phyloP scores from a whole-genome alignment of 2,329 filamentous ascomycete species.

The Dactylonectria estremocensis region DNA sequence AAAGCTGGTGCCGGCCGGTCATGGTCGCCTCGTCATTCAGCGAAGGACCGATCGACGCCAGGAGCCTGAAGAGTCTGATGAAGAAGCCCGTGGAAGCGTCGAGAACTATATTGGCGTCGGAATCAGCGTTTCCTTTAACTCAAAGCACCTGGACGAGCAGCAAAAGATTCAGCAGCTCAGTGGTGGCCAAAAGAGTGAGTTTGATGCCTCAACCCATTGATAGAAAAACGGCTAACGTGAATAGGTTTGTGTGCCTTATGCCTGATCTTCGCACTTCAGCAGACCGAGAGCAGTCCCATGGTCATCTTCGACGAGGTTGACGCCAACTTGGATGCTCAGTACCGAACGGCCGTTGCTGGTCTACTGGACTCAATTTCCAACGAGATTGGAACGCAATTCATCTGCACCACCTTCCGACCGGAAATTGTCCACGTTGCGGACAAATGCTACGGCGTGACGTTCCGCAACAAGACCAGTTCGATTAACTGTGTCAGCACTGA shows the following conservation, averaged over 20 bases:
- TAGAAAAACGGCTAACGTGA: conserved; percentile 19
- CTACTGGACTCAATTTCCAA: conserved; percentile 86
- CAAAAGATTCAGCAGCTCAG: conserved; percentile 97
- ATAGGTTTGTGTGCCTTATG: conserved; percentile 94
- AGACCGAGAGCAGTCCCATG: conserved; percentile 96
- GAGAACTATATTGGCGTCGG: conserved; percentile 98
- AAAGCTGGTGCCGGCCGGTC: conserved; percentile 93
- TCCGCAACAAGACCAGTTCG: conserved; percentile 92
- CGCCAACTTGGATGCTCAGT: conserved; percentile 97
- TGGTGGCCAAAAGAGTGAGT: conserved; percentile 95
- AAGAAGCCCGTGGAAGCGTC: conserved; percentile 79
- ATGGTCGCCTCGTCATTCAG: conserved; percentile 93
- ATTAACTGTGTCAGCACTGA: conserved; percentile 92
- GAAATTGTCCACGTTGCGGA: conserved; percentile 97
- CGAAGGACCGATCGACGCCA: conserved; percentile 83
- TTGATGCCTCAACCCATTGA: neutral
- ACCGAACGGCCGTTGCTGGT: conserved; percentile 93
- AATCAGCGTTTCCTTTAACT: conserved; percentile 98
- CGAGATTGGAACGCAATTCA: conserved; percentile 83
- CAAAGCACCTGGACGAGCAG: conserved; percentile 94
- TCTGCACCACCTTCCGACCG: conserved; percentile 98
- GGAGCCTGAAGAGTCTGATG: conserved; percentile 74
- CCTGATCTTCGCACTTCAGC: conserved; percentile 98
- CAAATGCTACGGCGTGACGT: conserved; percentile 97
- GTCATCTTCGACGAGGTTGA: conserved; percentile 99